A percentile compares a stretch with the other conserved stretches of the same genome.
phyloP scores from a whole-genome alignment of 805 yeast genomes.

The Wickerhamomyces mucosus region DNA sequence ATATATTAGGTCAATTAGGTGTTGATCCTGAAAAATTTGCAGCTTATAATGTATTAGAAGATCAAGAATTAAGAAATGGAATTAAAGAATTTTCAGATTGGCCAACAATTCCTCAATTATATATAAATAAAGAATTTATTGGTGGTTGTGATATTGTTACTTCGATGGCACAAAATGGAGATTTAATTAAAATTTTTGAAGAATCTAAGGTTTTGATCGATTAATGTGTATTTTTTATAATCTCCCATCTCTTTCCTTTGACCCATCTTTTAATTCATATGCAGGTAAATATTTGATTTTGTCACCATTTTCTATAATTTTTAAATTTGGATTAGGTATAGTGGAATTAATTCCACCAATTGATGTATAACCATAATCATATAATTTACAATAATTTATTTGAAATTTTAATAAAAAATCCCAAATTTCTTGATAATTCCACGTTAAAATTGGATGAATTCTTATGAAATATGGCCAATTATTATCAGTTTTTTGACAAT shows the following conservation, averaged over 20 bases:
- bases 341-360: conserved; percentile 76
- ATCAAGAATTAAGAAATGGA: conserved; percentile 87
- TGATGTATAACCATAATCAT: conserved; percentile 82
- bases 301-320: conserved; percentile 14
- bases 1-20: conserved; percentile 89
- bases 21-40: conserved; percentile 96
- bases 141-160: conserved; percentile 97
- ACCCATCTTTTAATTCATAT: conserved; percentile 49
- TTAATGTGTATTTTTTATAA: neutral
- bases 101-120: conserved; percentile 98
- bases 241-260: conserved; percentile 45
- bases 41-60: conserved; percentile 93
- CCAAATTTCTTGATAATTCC: conserved; percentile 86
- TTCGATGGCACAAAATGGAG: conserved; percentile 89
- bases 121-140: conserved; percentile 81
- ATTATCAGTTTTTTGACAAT: conserved; percentile 71
- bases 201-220: conserved; percentile 60
- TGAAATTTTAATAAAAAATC: conserved; percentile 51
- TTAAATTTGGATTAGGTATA: conserved; percentile 55
- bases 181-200: conserved; percentile 76
- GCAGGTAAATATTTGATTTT: conserved; percentile 35
- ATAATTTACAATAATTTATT: conserved; percentile 66
- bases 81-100: conserved; percentile 92
- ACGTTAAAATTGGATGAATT: conserved; percentile 80
- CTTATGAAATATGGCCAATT: conserved; percentile 87